Percentiles rank a stretch among this genome's conserved stretches.
phyloP scores from a whole-genome alignment of 495 filamentous ascomycete species.

The Penicilliopsis zonata region DNA sequence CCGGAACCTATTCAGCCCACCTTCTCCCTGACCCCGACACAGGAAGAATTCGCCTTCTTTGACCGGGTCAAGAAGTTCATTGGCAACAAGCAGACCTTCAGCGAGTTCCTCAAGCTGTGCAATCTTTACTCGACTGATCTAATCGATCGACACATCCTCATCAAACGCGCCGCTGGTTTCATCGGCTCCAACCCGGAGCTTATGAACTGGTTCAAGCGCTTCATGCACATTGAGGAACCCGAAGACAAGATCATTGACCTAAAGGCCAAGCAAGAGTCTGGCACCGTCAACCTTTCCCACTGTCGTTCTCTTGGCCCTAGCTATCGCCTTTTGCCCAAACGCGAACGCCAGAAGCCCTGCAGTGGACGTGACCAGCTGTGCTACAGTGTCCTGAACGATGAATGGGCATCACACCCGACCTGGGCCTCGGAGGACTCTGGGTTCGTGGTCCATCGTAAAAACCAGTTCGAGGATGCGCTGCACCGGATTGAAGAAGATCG shows the following conservation, averaged over 20 bases:
- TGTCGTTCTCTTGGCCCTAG: conserved; percentile 90
- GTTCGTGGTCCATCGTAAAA: conserved; percentile 96
- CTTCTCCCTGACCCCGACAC: conserved; percentile 38
- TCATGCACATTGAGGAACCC: conserved; percentile 57
- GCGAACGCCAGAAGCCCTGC: conserved; percentile 78
- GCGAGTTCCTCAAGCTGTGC: conserved; percentile 90
- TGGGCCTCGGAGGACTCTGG: conserved; percentile 99
- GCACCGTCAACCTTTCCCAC: conserved; percentile 77
- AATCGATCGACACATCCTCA: conserved; percentile 67
- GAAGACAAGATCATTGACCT: conserved; percentile 71
- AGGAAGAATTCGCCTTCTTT: conserved; percentile 87
- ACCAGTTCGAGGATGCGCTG: conserved; percentile 79
- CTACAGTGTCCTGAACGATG: conserved; percentile 81
- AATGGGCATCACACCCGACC: conserved; percentile 97
- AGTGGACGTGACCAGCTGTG: conserved; percentile 92
- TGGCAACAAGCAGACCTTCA: conserved; percentile 78
- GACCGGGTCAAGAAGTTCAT: conserved; percentile 95
- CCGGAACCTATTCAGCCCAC: conserved; percentile 76
- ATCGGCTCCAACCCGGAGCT: conserved; percentile 82
- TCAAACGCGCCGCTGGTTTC: conserved; percentile 71
- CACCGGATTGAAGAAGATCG: conserved; percentile 97
- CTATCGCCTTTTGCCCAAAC: conserved; percentile 81
- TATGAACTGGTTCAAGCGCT: conserved; percentile 70
- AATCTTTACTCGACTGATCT: conserved; percentile 87
- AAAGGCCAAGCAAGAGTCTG: conserved; percentile 55